Evolutionary conservation across 139 green algal species (phyloP).

Genomic region (Chlorella sorokiniana): DNA sequence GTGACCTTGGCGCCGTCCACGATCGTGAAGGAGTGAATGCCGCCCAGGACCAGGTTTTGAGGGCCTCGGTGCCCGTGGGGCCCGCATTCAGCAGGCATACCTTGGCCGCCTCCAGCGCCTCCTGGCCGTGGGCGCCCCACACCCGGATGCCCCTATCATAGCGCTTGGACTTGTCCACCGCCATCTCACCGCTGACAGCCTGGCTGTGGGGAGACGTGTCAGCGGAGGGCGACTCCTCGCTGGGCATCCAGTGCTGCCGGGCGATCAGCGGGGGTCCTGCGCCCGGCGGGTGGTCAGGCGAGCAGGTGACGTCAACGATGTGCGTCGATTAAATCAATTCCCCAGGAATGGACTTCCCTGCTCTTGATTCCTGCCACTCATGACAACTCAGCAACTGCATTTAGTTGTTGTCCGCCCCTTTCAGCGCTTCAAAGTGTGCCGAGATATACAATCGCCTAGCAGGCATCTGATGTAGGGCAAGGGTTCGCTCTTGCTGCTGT

Average conservation of each 20-base stretch:
- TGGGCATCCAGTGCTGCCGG: not conserved
- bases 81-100: slow-evolving; percentile 76
- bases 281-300: too few species aligned
- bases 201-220: not conserved
- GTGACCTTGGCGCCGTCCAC: slow-evolving; percentile 83
- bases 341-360: too few species aligned
- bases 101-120: slow-evolving; percentile 65
- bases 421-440: too few species aligned
- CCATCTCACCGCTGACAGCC: slow-evolving; percentile 12
- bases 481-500: too few species aligned
- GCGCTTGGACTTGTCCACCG: slow-evolving; percentile 56
- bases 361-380: too few species aligned
- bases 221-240: not conserved
- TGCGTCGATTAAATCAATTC: too few species aligned
- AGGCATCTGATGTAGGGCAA: too few species aligned
- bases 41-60: slow-evolving; percentile 98
- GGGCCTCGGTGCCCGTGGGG: slow-evolving; percentile 83
- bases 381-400: too few species aligned
- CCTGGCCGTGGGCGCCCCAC: slow-evolving; percentile 88
- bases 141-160: slow-evolving; percentile 91
- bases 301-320: too few species aligned
- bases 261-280: too few species aligned
- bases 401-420: too few species aligned
- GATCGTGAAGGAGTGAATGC: slow-evolving; percentile 93
- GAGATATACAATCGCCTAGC: too few species aligned